Conservation (phyloP, 352 stramenopile species). For the Phytophthora ramorum region DNA sequence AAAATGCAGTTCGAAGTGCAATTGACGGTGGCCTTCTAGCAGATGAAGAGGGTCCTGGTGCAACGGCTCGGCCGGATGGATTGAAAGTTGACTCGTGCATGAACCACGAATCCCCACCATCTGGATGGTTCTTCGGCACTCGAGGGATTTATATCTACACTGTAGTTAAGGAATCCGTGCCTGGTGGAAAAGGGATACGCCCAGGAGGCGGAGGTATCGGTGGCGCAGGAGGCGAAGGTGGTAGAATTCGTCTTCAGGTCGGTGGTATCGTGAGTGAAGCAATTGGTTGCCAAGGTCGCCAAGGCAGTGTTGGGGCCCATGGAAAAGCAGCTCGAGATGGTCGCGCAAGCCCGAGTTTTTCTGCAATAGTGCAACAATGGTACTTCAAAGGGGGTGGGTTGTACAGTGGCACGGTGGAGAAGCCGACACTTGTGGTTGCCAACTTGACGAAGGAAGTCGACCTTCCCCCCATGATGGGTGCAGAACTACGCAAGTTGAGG, state of each 20-base stretch:
- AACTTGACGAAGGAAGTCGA: not conserved
- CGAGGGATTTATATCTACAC: not conserved
- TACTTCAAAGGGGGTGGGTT: conserved; percentile 14
- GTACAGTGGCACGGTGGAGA: not conserved
- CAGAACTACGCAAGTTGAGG: not conserved
- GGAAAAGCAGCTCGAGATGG: conserved; percentile 17
- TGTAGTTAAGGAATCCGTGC: not conserved
- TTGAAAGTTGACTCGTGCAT: not conserved
- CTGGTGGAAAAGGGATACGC: conserved; percentile 1
- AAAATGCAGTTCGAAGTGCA: not conserved
- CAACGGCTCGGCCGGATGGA: not conserved
- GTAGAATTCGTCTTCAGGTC: conserved; percentile 7
- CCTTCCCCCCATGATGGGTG: not conserved
- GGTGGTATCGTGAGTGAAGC: conserved; percentile 1
- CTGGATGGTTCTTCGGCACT: not conserved
- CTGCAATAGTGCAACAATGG: conserved; percentile 21
- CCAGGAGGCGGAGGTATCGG: conserved; percentile 13
- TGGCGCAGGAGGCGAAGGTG: conserved; percentile 18
- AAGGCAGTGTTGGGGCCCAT: conserved; percentile 7
- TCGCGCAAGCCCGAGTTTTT: conserved; percentile 10
- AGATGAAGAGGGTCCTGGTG: not conserved
- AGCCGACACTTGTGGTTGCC: not conserved
- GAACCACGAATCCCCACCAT: not conserved
- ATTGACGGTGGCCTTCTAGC: not conserved
- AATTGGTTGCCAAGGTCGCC: not conserved